Percentiles rank a stretch among this genome's conserved stretches.
Conservation (phyloP, 768 basidiomycete genomes). For the Suillus subalutaceus region DNA sequence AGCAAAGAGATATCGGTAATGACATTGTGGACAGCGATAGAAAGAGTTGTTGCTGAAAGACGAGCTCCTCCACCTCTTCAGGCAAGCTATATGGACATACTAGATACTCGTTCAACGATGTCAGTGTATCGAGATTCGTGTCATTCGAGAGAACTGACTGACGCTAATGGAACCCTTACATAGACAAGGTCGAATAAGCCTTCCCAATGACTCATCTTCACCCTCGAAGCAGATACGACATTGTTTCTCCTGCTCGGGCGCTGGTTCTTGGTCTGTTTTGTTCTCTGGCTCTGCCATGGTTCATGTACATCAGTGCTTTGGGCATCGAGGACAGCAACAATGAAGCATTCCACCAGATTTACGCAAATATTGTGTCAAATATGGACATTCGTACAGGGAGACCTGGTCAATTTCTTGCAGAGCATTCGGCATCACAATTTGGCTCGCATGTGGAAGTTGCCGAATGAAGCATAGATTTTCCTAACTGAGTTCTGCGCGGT, state of each 20-base stretch:
- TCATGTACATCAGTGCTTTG: not conserved
- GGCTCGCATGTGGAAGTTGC: not conserved
- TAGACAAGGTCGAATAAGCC: constrained; percentile 74
- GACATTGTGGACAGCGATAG: constrained; percentile 81
- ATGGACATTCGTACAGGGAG: not conserved
- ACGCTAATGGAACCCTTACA: constrained; percentile 78
- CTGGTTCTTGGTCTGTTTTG: constrained; percentile 18
- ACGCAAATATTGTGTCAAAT: not conserved
- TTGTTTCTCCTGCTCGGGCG: constrained; percentile 53
- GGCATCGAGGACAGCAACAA: not conserved
- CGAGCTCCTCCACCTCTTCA: constrained; percentile 72
- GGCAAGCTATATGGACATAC: constrained; percentile 82
- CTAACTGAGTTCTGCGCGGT: not conserved
- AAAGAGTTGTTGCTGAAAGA: constrained; percentile 68
- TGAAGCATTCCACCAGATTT: not conserved
- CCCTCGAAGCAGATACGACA: constrained; percentile 88
- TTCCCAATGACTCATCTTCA: constrained; percentile 61
- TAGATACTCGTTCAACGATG: constrained; percentile 34
- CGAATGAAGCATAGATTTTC: constrained; percentile 1
- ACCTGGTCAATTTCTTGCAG: not conserved
- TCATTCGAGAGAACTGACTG: constrained; percentile 20
- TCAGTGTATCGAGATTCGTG: constrained; percentile 11
- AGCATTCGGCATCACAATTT: not conserved
- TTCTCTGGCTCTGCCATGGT: constrained; percentile 13
- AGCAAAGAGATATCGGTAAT: constrained; percentile 75